Conservation (phyloP, 352 stramenopile species). For the Phytophthora sojae region DNA sequence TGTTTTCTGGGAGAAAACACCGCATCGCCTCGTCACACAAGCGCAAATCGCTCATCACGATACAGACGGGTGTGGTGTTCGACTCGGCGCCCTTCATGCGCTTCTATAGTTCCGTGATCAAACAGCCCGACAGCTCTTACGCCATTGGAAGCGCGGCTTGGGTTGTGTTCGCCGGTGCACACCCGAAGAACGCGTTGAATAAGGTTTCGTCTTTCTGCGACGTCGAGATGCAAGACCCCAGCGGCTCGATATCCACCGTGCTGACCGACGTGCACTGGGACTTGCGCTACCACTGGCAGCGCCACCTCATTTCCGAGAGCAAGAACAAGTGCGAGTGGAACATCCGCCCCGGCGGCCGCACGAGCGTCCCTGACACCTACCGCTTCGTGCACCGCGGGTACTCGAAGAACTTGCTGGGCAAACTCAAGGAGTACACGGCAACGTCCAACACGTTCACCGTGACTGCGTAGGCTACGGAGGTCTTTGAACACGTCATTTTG, state of each 20-base stretch:
- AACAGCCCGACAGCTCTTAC: slow-evolving; percentile 32
- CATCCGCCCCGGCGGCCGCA: slow-evolving; percentile 35
- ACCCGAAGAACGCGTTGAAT: slow-evolving; percentile 49
- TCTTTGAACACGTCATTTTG: too few species aligned
- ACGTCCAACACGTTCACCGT: slow-evolving; percentile 36
- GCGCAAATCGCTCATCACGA: slow-evolving; percentile 33
- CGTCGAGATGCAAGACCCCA: slow-evolving; percentile 36
- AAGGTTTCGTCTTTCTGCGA: slow-evolving; percentile 52
- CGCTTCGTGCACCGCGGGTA: slow-evolving; percentile 50
- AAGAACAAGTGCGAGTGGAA: slow-evolving; percentile 51
- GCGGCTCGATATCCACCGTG: slow-evolving; percentile 27
- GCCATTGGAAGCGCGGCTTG: slow-evolving; percentile 35
- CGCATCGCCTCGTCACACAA: too few species aligned
- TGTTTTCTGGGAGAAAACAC: too few species aligned
- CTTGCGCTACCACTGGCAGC: slow-evolving; percentile 44
- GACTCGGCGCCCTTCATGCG: slow-evolving; percentile 29
- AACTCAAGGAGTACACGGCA: slow-evolving; percentile 37
- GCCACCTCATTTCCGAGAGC: slow-evolving; percentile 30
- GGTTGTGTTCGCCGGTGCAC: slow-evolving; percentile 43
- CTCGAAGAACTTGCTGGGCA: slow-evolving; percentile 45
- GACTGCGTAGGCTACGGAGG: background rate
- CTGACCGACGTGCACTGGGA: slow-evolving; percentile 59
- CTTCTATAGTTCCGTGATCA: slow-evolving; percentile 39
- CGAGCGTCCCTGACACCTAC: slow-evolving; percentile 39
- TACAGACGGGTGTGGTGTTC: slow-evolving; percentile 45